Evolutionary conservation across 306 rosid genomes (phyloP).

Genomic region (Leucaena leucocephala): DNA sequence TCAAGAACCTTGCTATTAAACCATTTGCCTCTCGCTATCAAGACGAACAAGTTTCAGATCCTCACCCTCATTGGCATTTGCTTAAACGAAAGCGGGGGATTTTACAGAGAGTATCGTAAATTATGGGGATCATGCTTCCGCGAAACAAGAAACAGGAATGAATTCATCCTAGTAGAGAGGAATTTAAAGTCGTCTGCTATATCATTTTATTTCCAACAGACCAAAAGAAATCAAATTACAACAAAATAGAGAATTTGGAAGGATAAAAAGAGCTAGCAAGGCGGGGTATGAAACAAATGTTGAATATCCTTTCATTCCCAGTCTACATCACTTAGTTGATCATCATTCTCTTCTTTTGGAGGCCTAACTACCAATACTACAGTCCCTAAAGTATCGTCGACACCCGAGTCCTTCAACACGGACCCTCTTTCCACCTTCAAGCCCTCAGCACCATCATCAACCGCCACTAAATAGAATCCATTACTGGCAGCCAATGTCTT

Average conservation of each 20-base stretch:
- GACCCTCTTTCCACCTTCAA: conserved; percentile 78
- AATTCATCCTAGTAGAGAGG: background rate
- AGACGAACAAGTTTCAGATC: background rate
- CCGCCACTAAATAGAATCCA: conserved; percentile 65
- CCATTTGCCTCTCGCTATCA: no score
- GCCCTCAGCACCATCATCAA: conserved; percentile 38
- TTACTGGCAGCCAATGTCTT: conserved; percentile 57
- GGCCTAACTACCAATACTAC: conserved; percentile 87
- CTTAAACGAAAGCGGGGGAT: no score
- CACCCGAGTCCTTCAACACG: conserved; percentile 54
- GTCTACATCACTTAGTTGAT: conserved; percentile 73
- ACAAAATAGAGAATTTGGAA: no score
- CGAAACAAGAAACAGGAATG: background rate
- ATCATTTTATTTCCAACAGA: conserved; percentile 7
- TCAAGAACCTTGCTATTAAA: background rate
- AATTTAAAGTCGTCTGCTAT: background rate
- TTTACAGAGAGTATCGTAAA: background rate
- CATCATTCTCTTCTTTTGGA: conserved; percentile 55
- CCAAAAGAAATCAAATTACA: conserved; percentile 28
- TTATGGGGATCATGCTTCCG: background rate
- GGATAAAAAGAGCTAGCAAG: no score
- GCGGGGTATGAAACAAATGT: background rate
- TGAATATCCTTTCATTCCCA: conserved; percentile 61
- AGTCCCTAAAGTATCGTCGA: conserved; percentile 62
- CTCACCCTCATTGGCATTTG: background rate